A percentile compares a stretch with the other conserved stretches of the same genome.
Evolutionary conservation across 2,329 filamentous ascomycete genomes (phyloP).

Genomic region (Pestalotiopsis fici): DNA sequence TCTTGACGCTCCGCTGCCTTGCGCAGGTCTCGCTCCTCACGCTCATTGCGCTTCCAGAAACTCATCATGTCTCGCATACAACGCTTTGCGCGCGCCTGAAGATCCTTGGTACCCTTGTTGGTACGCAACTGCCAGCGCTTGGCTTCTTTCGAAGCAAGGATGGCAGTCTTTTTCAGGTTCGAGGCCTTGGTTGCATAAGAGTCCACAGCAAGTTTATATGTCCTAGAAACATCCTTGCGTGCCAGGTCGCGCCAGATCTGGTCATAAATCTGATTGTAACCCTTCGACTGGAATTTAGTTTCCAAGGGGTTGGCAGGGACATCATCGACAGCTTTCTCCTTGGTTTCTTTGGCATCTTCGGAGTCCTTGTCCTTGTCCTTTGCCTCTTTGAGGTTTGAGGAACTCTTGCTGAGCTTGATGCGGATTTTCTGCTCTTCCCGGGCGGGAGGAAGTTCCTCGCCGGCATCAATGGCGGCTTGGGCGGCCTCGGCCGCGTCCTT

Average conservation of each 20-base stretch:
- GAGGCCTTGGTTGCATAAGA: conserved; percentile 86
- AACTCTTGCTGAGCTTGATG: conserved; percentile 59
- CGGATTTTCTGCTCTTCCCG: conserved; percentile 63
- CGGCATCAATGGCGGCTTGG: conserved; percentile 79
- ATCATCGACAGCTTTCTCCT: conserved; percentile 39
- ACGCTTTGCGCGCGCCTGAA: conserved; percentile 93
- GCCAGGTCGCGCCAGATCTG: conserved; percentile 96
- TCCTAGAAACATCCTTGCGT: conserved; percentile 90
- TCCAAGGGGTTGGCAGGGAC: conserved; percentile 48
- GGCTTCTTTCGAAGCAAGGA: conserved; percentile 94
- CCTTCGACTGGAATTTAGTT: conserved; percentile 79
- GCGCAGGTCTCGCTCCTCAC: conserved; percentile 91
- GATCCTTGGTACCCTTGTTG: conserved; percentile 98
- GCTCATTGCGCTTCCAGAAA: conserved; percentile 99
- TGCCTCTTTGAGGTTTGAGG: conserved; percentile 34
- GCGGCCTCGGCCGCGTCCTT: conserved; percentile 84
- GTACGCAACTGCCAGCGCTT: conserved; percentile 96
- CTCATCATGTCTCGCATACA: conserved; percentile 99
- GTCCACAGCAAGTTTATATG: conserved; percentile 82
- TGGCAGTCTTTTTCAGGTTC: conserved; percentile 97
- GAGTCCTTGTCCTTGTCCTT: conserved; percentile 40
- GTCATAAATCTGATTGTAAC: conserved; percentile 95
- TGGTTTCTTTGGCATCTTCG: conserved; percentile 31
- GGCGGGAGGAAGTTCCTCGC: conserved; percentile 66
- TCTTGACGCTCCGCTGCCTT: conserved; percentile 95